These are phyloP conservation scores for Adenanthera pavonina DNA, from an alignment of 306 rosid species.

Conservation along the genomic window DNA sequence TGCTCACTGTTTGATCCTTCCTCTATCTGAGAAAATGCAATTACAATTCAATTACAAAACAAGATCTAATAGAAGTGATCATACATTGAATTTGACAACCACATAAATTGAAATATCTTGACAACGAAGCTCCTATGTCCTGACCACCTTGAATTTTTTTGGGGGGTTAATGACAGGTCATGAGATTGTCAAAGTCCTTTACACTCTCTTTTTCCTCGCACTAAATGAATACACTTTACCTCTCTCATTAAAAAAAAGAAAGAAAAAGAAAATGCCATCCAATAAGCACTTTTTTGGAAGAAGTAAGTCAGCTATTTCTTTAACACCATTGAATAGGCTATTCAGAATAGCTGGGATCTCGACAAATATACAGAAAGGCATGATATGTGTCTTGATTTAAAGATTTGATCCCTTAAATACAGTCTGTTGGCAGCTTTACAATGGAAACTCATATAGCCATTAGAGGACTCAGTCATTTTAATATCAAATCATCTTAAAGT, in stretches of 20 bases:
- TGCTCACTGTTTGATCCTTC: slow-evolving; percentile 69
- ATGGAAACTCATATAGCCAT: not conserved
- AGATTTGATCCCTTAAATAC: slow-evolving; percentile 14
- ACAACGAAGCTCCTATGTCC: slow-evolving; percentile 27
- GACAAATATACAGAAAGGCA: slow-evolving; percentile 25
- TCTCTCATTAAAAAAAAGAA: not conserved
- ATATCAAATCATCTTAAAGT: slow-evolving; percentile 23
- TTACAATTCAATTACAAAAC: slow-evolving; percentile 30
- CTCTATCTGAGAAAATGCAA: slow-evolving; percentile 64
- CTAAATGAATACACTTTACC: not conserved
- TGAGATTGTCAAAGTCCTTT: slow-evolving; percentile 23
- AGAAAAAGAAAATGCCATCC: not conserved
- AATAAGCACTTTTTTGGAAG: not conserved
- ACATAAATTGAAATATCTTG: slow-evolving; percentile 21
- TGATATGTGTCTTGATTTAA: slow-evolving; percentile 8
- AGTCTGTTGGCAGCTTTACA: not conserved
- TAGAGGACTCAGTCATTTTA: not conserved
- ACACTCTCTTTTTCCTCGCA: slow-evolving; percentile 2
- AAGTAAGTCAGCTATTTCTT: slow-evolving; percentile 20
- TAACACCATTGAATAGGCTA: not conserved
- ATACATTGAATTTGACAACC: slow-evolving; percentile 27
- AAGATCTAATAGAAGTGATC: slow-evolving; percentile 31
- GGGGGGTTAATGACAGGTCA: not conserved
- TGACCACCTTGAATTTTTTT: slow-evolving; percentile 7
- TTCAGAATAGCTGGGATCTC: not conserved